Evolutionary conservation across 495 filamentous ascomycete species (phyloP).

Genomic region (Xanthoparmelia taractica): DNA sequence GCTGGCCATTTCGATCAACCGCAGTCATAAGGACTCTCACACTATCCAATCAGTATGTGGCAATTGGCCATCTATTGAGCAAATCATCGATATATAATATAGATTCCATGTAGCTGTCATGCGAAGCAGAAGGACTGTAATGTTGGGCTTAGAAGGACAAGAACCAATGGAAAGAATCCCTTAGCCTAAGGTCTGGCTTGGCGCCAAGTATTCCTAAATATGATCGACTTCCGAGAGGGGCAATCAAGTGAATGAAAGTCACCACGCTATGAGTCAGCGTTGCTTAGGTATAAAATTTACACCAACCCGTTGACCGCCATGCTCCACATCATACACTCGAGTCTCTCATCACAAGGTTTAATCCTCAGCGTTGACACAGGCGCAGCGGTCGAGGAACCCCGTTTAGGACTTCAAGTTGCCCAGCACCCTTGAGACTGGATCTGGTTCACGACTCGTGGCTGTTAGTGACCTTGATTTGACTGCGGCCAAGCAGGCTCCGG

Average conservation of each 20-base stretch:
- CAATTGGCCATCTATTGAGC: neutral
- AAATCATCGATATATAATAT: neutral
- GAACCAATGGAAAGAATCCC: no score
- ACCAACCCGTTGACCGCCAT: neutral
- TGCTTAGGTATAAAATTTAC: neutral
- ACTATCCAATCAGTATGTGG: neutral
- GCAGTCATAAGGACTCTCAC: neutral
- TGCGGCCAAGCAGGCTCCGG: neutral
- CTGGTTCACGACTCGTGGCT: neutral
- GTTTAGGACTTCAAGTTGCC: neutral
- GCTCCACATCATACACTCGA: neutral
- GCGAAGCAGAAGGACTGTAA: neutral
- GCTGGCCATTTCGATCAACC: constrained; percentile 12
- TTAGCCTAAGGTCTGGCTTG: neutral
- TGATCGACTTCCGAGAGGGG: no score
- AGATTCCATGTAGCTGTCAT: neutral
- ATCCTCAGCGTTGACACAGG: neutral
- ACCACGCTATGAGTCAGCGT: neutral
- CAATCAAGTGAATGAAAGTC: no score
- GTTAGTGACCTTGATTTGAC: neutral
- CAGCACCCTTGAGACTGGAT: neutral
- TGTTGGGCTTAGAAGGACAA: no score
- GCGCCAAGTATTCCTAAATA: no score
- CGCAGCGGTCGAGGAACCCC: neutral
- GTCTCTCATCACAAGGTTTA: neutral